Percentiles rank a stretch among this genome's conserved stretches.
These are phyloP conservation scores for Dentipellis fragilis DNA, from an alignment of 768 basidiomycete genomes.

Conservation along the genomic window DNA sequence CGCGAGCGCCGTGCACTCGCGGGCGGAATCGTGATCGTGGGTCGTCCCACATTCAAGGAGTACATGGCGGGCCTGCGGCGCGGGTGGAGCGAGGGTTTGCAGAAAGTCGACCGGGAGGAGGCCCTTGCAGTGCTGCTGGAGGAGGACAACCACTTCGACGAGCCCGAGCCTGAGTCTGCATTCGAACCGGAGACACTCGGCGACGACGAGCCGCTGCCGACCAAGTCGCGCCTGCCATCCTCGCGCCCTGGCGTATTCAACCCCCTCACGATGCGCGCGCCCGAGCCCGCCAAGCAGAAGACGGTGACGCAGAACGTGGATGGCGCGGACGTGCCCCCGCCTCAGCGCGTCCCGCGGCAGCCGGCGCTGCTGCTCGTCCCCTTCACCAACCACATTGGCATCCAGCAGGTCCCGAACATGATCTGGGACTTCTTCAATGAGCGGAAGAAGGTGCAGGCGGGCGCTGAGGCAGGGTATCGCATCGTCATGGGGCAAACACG, in stretches of 20 bases:
- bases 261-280: conserved; percentile 16
- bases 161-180: conserved; percentile 32
- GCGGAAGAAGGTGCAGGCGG: conserved; percentile 66
- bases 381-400: conserved; percentile 68
- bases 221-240: conserved; percentile 25
- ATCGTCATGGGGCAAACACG: conserved; percentile 58
- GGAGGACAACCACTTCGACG: conserved; percentile 72
- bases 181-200: conserved; percentile 15
- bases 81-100: conserved; percentile 74
- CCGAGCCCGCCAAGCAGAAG: conserved; percentile 15
- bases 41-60: conserved; percentile 89
- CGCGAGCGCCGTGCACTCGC: conserved; percentile 50
- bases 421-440: conserved; percentile 90
- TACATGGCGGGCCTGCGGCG: conserved; percentile 79
- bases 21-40: conserved; percentile 82
- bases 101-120: conserved; percentile 64
- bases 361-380: conserved; percentile 75
- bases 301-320: conserved; percentile 15
- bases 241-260: conserved; percentile 21
- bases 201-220: conserved; percentile 33
- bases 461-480: conserved; percentile 73
- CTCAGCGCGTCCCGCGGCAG: conserved; percentile 51
- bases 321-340: conserved; percentile 34
- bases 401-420: conserved; percentile 81
- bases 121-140: conserved; percentile 55